phyloP scores from a whole-genome alignment of 164 flowering plant genomes.

The Vitis rupestris region DNA sequence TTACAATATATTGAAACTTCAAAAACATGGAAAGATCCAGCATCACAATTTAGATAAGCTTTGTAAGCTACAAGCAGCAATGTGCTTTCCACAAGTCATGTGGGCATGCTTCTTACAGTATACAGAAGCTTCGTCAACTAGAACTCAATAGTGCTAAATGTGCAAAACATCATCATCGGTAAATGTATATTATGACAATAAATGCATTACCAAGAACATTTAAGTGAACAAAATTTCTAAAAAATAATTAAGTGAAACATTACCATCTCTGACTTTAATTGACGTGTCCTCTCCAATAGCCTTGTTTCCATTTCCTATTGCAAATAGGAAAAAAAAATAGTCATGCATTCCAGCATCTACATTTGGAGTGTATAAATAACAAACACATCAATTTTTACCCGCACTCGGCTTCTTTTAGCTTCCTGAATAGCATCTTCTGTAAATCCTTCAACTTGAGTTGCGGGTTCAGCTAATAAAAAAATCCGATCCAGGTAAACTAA shows the following conservation, averaged over 20 bases:
- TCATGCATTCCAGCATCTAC: conserved; percentile 2
- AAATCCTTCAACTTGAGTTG: conserved; percentile 77
- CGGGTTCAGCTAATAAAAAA: conserved; percentile 86
- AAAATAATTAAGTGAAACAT: conserved; percentile 4
- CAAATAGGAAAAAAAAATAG: neutral
- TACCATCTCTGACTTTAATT: conserved; percentile 75
- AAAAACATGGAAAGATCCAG: neutral
- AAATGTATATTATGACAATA: neutral
- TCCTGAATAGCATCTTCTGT: conserved; percentile 88
- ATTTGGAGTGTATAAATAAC: neutral
- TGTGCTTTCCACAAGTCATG: neutral
- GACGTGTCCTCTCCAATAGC: conserved; percentile 71
- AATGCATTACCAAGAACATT: no score
- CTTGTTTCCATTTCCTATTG: conserved; percentile 85
- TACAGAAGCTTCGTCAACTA: neutral
- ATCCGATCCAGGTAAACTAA: conserved; percentile 85
- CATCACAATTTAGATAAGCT: neutral
- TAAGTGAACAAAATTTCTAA: neutral
- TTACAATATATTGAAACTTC: neutral
- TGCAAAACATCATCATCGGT: neutral
- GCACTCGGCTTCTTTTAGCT: conserved; percentile 72
- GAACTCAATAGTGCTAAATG: neutral
- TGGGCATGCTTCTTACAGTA: neutral
- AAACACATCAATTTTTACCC: conserved; percentile 43
- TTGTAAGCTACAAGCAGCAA: neutral